Evolutionary conservation across 352 stramenopile genomes (phyloP).

Genomic region (Phytophthora quininea): DNA sequence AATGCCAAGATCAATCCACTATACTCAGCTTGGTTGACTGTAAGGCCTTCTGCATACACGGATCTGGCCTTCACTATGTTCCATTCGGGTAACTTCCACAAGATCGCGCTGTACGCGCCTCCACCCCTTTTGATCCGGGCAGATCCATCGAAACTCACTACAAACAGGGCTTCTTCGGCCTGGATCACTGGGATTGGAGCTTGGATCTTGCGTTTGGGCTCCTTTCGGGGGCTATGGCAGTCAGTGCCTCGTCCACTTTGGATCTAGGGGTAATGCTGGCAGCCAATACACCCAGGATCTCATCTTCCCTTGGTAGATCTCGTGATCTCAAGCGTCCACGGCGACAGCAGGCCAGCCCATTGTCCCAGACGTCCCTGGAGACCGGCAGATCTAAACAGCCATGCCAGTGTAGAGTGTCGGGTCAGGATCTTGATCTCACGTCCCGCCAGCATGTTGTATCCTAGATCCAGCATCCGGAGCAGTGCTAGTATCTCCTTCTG

Average conservation of each 20-base stretch:
- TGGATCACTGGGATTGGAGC: not conserved
- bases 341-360: slow-evolving; percentile 2
- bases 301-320: not conserved
- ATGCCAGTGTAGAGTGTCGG: slow-evolving; percentile 9
- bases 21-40: slow-evolving; percentile 17
- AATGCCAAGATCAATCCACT: slow-evolving; percentile 1
- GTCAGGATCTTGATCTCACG: slow-evolving; percentile 4
- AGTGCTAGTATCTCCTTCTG: slow-evolving; percentile 16
- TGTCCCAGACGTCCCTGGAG: not conserved
- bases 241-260: not conserved
- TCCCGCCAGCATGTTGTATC: slow-evolving; percentile 16
- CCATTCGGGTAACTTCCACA: slow-evolving; percentile 21
- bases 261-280: not conserved
- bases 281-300: too few relatives aligned
- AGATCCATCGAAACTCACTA: slow-evolving; percentile 15
- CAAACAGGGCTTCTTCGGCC: not conserved
- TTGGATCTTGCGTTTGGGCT: slow-evolving; percentile 8
- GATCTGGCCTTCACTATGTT: not conserved
- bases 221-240: not conserved
- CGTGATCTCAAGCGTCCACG: not conserved
- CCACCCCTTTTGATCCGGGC: slow-evolving; percentile 4
- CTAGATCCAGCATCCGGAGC: slow-evolving; percentile 7
- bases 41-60: not conserved
- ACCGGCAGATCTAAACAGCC: slow-evolving; percentile 9
- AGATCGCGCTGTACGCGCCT: slow-evolving; percentile 1